Evolutionary conservation across 805 yeast species (phyloP).

Genomic region (Candida boidinii): DNA sequence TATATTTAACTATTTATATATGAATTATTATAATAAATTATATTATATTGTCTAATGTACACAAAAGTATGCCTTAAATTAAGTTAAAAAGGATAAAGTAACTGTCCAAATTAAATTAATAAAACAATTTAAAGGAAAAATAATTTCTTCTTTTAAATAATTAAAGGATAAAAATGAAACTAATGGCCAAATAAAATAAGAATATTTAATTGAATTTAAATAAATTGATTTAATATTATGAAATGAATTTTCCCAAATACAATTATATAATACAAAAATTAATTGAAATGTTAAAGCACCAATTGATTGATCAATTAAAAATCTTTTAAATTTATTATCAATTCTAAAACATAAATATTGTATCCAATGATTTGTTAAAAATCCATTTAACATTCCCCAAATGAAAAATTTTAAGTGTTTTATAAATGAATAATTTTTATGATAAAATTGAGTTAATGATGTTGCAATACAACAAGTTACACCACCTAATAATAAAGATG

Average conservation of each 20-base stretch:
- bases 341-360: conserved; percentile 31
- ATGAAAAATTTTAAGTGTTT: conserved; percentile 37
- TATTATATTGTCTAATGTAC: no score
- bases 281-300: conserved; percentile 51
- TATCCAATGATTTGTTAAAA: conserved; percentile 46
- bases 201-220: conserved; percentile 38
- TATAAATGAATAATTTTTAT: conserved; percentile 11
- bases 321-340: conserved; percentile 28
- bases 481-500: conserved; percentile 18
- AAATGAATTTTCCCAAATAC: conserved; percentile 44
- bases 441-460: conserved; percentile 20
- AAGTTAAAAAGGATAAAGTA: conserved; percentile 31
- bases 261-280: conserved; percentile 36
- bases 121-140: conserved; percentile 52
- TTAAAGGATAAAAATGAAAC: conserved; percentile 43
- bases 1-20: no score
- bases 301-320: conserved; percentile 42
- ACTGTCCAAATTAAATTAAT: conserved; percentile 51
- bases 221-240: conserved; percentile 29
- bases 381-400: conserved; percentile 58
- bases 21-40: no score
- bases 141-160: conserved; percentile 36
- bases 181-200: conserved; percentile 54
- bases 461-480: conserved; percentile 22
- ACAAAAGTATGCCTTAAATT: no score